A percentile compares a stretch with the other conserved stretches of the same genome.
These are phyloP conservation scores for Cornus kousa DNA, from an alignment of 148 eudicot species.

Conservation along the genomic window DNA sequence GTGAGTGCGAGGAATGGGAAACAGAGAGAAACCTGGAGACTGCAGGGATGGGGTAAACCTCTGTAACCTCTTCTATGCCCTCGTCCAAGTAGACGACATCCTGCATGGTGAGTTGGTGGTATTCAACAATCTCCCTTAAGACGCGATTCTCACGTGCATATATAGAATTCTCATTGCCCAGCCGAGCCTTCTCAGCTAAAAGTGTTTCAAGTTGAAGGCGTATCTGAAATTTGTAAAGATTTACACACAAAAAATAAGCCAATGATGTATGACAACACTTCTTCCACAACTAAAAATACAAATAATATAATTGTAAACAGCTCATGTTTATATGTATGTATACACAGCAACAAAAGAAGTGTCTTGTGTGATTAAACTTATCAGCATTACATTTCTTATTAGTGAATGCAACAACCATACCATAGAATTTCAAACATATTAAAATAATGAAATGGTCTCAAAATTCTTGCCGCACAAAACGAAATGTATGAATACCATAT, in stretches of 20 bases:
- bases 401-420: background rate
- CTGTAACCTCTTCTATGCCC: constrained; percentile 71
- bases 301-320: no score
- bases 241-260: background rate
- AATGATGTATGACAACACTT: background rate
- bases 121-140: constrained; percentile 92
- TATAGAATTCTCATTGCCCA: constrained; percentile 84
- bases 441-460: constrained; percentile 1
- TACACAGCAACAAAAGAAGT: background rate
- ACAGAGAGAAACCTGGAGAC: constrained; percentile 45
- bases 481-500: constrained; percentile 54
- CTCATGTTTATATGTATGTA: background rate
- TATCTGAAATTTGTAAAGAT: constrained; percentile 53
- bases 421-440: background rate
- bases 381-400: background rate
- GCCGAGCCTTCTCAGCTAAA: constrained; percentile 89
- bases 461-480: background rate
- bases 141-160: constrained; percentile 90
- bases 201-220: constrained; percentile 91
- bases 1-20: constrained; percentile 22
- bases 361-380: background rate
- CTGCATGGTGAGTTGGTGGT: constrained; percentile 96
- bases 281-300: background rate
- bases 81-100: constrained; percentile 87
- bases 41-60: constrained; percentile 63